Base-by-base conservation (phyloP, 179 eudicot species). In the Beta lomatogona region DNA sequence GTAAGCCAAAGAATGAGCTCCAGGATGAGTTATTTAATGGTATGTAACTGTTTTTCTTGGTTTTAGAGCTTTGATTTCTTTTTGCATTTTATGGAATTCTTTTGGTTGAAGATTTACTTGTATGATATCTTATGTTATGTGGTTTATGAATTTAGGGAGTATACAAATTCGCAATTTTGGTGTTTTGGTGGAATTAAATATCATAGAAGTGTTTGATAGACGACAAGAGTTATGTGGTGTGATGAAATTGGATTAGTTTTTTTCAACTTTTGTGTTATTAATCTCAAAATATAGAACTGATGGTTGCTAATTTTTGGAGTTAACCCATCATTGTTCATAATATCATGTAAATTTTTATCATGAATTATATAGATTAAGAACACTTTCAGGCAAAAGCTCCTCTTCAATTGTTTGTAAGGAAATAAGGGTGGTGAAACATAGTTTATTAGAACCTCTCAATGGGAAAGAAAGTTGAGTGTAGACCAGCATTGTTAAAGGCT, bases 1-100 rank as follows among this genome's bases (percentile, higher is more conserved):
- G 84, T 22, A 82, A 52, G 44, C 48, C 87, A 44, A 86, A 84
- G 79, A 85, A 84, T 65, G 88, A 86, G 69, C 70, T 75, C 53
- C 77, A 79, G 31, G 83, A 78, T 31, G 82, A 83, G 75, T 79
- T 77, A 65, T 78, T 78, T 41, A 89, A 82, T 82, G 91, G 93
- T 91, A 4, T 65, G 10, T 25, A 2, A 22, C 53, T 48, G 53
- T 14, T 9, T 41, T 52, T 21, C 16, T 18, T 19, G n/a, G 18
- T 60, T 53, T 65, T 21, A 16, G 66, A 14, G 21, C 18, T 36
- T 41, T 21, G 64, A 14, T 4, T 58, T 0, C n/a, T n/a, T 55
- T 57, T 55, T 67, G 65, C 21, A 70, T 14, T 54, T 25, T 59
- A 5, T 57, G 4, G 64, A 64, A n/a, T 57, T 14, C 28, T 53